phyloP scores from a whole-genome alignment of 345 rosid species.

The Eucalyptus cloeziana region DNA sequence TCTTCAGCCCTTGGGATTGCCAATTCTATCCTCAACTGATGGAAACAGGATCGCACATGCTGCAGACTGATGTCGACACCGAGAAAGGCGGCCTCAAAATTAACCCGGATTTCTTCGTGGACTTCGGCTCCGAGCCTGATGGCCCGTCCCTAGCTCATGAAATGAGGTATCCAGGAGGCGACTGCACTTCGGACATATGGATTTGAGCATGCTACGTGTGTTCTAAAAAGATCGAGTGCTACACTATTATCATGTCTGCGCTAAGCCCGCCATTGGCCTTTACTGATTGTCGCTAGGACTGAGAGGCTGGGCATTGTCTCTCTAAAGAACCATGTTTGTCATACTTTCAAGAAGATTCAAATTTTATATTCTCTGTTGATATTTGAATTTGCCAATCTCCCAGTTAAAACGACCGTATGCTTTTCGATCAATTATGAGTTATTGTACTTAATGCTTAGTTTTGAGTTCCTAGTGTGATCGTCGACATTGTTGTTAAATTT shows the following conservation, averaged over 20 bases:
- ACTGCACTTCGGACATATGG: conserved; percentile 96
- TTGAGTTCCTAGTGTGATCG: background rate
- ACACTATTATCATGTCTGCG: background rate
- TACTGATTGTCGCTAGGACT: too few relatives aligned
- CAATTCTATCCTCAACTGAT: too few relatives aligned
- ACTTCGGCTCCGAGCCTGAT: conserved; percentile 53
- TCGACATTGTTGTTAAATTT: background rate
- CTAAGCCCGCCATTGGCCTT: background rate
- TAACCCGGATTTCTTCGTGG: too few relatives aligned
- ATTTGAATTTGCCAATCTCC: background rate
- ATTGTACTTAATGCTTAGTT: background rate
- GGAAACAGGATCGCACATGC: too few relatives aligned
- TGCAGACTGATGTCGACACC: too few relatives aligned
- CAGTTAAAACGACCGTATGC: background rate
- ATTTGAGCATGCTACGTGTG: conserved; percentile 3
- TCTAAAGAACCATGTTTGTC: background rate
- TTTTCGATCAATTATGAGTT: background rate
- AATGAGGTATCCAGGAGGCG: conserved; percentile 95
- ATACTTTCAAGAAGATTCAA: background rate
- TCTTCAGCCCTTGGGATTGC: too few relatives aligned
- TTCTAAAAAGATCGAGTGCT: background rate
- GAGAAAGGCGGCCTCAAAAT: too few relatives aligned
- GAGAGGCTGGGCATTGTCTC: too few relatives aligned
- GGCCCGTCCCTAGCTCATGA: conserved; percentile 92
- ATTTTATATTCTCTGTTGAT: background rate